Conservation (phyloP, 208 protist genomes). For the Trypanosoma rangeli region DNA sequence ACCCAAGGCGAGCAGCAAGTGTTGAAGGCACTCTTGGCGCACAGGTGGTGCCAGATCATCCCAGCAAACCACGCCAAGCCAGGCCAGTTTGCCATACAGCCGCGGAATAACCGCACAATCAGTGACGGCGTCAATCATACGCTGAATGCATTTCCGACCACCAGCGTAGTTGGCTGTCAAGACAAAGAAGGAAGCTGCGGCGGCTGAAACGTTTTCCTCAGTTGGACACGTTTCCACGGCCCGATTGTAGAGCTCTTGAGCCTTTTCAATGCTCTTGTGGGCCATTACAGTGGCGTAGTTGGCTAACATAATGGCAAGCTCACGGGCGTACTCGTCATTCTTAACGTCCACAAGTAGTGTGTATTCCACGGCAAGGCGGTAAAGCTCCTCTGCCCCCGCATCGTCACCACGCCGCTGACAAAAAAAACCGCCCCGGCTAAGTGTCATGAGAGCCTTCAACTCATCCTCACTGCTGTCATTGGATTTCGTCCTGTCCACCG, state of each 20-base stretch:
- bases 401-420: slow-evolving; percentile 70
- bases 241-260: slow-evolving; percentile 54
- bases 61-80: slow-evolving; percentile 42
- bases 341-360: slow-evolving; percentile 25
- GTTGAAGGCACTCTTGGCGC: slow-evolving; percentile 54
- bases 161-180: slow-evolving; percentile 58
- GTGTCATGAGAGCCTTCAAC: slow-evolving; percentile 63
- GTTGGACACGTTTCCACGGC: slow-evolving; percentile 48
- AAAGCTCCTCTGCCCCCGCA: slow-evolving; percentile 65
- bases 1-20: slow-evolving; percentile 52
- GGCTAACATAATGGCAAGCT: slow-evolving; percentile 67
- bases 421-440: slow-evolving; percentile 83
- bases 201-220: slow-evolving; percentile 56
- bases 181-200: slow-evolving; percentile 68
- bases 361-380: slow-evolving; percentile 53
- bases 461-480: slow-evolving; percentile 23
- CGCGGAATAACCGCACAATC: slow-evolving; percentile 11
- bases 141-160: slow-evolving; percentile 53
- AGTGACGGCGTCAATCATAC: slow-evolving; percentile 23
- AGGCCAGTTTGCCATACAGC: slow-evolving; percentile 37
- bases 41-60: slow-evolving; percentile 35
- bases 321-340: slow-evolving; percentile 44
- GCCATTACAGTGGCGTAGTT: slow-evolving; percentile 76
- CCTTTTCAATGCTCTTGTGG: slow-evolving; percentile 27
- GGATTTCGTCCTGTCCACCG: slow-evolving; percentile 14